Percentiles rank a stretch among this genome's conserved stretches.
phyloP scores from a whole-genome alignment of 768 basidiomycete genomes.

The Russula lepida region DNA sequence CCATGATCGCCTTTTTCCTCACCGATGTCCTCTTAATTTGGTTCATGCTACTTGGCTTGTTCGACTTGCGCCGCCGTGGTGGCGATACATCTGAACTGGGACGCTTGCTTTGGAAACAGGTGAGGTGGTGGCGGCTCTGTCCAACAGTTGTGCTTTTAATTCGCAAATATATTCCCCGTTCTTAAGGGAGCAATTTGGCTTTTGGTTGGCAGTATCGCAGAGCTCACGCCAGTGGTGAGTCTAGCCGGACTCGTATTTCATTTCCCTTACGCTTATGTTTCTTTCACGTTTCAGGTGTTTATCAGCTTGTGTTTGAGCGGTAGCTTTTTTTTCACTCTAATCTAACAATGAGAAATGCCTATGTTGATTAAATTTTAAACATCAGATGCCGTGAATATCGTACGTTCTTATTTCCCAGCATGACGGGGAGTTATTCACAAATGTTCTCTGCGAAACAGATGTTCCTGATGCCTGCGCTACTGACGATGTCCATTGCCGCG shows the following conservation, averaged over 20 bases:
- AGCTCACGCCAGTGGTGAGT: not conserved
- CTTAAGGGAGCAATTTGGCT: not conserved
- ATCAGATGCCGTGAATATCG: not conserved
- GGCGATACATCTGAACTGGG: not conserved
- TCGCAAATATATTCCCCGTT: not conserved
- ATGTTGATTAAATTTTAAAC: not conserved
- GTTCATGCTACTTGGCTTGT: not conserved
- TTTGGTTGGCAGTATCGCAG: not conserved
- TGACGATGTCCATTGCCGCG: not conserved
- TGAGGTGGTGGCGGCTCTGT: not conserved
- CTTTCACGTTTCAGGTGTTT: not conserved
- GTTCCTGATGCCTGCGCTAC: not conserved
- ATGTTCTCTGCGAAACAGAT: not conserved
- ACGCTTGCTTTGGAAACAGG: not conserved
- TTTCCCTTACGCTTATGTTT: not conserved
- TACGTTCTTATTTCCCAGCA: not conserved
- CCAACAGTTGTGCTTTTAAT: not conserved
- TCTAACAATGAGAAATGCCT: not conserved
- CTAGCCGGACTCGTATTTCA: not conserved
- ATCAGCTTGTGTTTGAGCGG: not conserved
- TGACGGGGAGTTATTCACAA: too few relatives aligned
- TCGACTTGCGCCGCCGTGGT: not conserved
- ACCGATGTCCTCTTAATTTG: not conserved
- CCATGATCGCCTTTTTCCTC: not conserved
- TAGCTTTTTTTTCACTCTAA: not conserved